Evolutionary conservation across 2,329 filamentous ascomycete genomes (phyloP).

Genomic region (Fusarium buxicola): DNA sequence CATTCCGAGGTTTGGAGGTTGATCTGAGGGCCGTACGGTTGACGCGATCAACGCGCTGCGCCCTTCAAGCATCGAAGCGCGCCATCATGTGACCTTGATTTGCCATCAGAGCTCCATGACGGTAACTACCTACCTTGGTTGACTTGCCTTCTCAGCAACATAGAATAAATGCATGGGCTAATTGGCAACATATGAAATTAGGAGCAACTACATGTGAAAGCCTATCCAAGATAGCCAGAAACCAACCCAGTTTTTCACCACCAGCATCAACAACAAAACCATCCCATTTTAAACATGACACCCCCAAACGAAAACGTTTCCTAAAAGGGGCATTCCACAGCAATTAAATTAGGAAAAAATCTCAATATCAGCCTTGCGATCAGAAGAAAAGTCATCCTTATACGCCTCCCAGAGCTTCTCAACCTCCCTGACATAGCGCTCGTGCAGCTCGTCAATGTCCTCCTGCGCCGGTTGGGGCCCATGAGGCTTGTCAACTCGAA

Average conservation of each 20-base stretch:
- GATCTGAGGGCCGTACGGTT: background rate
- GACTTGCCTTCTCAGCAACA: no score
- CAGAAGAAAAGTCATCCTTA: slow-evolving; percentile 78
- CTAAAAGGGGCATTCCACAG: background rate
- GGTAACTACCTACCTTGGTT: background rate
- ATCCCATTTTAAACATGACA: slow-evolving; percentile 2
- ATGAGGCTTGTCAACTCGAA: slow-evolving; percentile 72
- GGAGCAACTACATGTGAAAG: background rate
- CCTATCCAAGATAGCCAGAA: background rate
- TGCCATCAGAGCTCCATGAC: background rate
- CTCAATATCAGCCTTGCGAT: slow-evolving; percentile 73
- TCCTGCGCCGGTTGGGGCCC: slow-evolving; percentile 72
- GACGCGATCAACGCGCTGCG: slow-evolving; percentile 42
- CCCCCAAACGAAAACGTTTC: background rate
- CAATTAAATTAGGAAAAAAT: slow-evolving; percentile 65
- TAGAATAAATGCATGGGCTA: no score
- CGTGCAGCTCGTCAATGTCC: slow-evolving; percentile 85
- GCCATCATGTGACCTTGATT: slow-evolving; percentile 46
- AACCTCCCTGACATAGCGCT: slow-evolving; percentile 80
- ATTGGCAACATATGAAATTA: slow-evolving; percentile 10
- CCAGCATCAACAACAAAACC: background rate
- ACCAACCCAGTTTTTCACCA: background rate
- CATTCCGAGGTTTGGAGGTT: background rate
- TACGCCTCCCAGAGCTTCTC: slow-evolving; percentile 79
- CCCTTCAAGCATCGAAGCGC: slow-evolving; percentile 24